phyloP scores from a whole-genome alignment of 331 rosid species.

The Prunus yedoensis region DNA sequence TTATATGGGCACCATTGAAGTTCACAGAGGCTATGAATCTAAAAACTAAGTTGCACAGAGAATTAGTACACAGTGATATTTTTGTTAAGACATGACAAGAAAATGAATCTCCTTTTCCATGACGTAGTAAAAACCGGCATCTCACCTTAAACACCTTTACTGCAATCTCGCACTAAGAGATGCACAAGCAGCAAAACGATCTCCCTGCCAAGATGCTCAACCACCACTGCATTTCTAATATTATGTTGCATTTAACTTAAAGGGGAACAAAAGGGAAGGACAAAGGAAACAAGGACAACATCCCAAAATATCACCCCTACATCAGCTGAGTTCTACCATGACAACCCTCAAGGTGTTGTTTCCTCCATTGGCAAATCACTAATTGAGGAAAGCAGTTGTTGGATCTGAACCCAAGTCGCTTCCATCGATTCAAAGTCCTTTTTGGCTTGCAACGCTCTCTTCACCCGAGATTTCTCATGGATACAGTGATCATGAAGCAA shows the following conservation, averaged over 20 bases:
- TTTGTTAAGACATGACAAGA: neutral
- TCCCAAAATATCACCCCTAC: neutral
- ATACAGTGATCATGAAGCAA: neutral
- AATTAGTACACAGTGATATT: neutral
- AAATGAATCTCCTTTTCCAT: neutral
- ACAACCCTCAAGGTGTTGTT: neutral
- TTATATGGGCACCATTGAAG: neutral
- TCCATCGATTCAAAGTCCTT: neutral
- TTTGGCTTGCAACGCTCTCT: conserved; percentile 3
- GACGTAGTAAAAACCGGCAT: neutral
- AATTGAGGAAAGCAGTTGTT: neutral
- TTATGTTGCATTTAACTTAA: too few species aligned
- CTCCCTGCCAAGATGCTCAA: neutral
- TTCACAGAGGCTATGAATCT: neutral
- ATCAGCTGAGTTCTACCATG: neutral
- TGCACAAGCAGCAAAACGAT: neutral
- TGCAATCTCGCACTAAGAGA: neutral
- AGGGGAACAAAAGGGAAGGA: too few species aligned
- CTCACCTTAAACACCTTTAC: neutral
- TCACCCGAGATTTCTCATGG: neutral
- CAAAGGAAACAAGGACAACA: neutral
- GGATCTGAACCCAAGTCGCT: conserved; percentile 14
- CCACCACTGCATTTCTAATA: too few species aligned
- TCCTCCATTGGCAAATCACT: neutral
- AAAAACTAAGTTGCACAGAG: neutral